phyloP scores from a whole-genome alignment of 495 filamentous ascomycete species.

The Aspergillus kassunensis region DNA sequence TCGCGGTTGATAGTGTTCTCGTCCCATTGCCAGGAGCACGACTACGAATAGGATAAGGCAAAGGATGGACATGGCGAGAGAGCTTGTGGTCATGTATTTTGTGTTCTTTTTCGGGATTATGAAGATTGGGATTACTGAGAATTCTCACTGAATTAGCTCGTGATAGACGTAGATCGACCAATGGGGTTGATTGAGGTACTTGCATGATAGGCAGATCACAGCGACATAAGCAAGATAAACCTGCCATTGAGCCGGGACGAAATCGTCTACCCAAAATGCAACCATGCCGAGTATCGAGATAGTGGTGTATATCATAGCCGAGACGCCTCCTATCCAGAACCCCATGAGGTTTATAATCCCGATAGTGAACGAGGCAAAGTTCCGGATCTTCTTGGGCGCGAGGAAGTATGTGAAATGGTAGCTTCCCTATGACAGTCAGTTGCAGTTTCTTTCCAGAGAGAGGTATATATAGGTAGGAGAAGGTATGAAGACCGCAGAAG shows the following conservation, averaged over 20 bases:
- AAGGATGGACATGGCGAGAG: conserved; percentile 19
- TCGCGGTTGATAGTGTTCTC: conserved; percentile 13
- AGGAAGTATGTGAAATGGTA: conserved; percentile 33
- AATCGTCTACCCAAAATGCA: conserved; percentile 22
- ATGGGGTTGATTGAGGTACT: no score
- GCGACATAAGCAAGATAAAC: conserved; percentile 23
- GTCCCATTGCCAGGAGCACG: conserved; percentile 17
- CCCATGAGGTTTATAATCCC: conserved; percentile 27
- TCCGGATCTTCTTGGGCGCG: conserved; percentile 17
- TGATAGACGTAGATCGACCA: no score
- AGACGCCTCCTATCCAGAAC: conserved; percentile 25
- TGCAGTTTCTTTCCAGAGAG: not conserved
- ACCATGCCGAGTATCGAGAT: conserved; percentile 22
- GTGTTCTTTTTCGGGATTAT: conserved; percentile 9
- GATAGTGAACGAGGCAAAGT: conserved; percentile 27
- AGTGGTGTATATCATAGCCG: conserved; percentile 15
- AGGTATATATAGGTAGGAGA: no score
- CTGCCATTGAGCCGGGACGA: conserved; percentile 23
- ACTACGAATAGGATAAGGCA: conserved; percentile 13
- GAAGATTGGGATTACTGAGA: conserved; percentile 21
- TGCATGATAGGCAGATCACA: conserved; percentile 15
- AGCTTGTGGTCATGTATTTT: conserved; percentile 19
- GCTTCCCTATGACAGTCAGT: conserved; percentile 16
- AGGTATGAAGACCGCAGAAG: conserved; percentile 21
- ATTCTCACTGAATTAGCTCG: no score